Conservation (phyloP, 2,329 filamentous ascomycete species). For the Fulvia fulva region DNA sequence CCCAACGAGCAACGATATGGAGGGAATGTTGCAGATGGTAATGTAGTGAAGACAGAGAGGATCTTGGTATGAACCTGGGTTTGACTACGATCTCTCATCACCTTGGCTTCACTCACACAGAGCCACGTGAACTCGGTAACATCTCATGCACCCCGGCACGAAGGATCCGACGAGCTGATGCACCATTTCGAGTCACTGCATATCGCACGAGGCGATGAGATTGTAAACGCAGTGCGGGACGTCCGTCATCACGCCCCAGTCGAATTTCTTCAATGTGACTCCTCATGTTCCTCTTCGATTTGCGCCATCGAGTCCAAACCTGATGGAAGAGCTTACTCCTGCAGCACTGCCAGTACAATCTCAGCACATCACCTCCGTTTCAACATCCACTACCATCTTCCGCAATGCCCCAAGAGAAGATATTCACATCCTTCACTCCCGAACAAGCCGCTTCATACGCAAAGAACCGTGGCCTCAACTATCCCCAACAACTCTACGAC, state of each 20-base stretch:
- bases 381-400: background rate
- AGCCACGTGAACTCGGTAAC: background rate
- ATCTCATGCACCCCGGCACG: background rate
- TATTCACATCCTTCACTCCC: conserved; percentile 45
- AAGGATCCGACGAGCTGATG: background rate
- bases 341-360: background rate
- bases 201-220: background rate
- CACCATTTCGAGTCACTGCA: background rate
- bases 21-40: background rate
- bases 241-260: too few species aligned
- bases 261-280: too few species aligned
- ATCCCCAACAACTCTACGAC: conserved; percentile 47
- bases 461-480: conserved; percentile 38
- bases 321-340: background rate
- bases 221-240: too few species aligned
- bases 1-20: background rate
- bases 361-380: background rate
- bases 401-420: conserved; percentile 33
- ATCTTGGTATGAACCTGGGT: background rate
- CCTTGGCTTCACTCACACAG: background rate
- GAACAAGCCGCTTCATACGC: conserved; percentile 47
- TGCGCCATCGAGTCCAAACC: too few species aligned
- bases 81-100: too few species aligned
- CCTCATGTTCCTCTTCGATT: too few species aligned
- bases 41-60: too few species aligned